phyloP scores from a whole-genome alignment of 768 basidiomycete species.

The Amylocystis lapponica region DNA sequence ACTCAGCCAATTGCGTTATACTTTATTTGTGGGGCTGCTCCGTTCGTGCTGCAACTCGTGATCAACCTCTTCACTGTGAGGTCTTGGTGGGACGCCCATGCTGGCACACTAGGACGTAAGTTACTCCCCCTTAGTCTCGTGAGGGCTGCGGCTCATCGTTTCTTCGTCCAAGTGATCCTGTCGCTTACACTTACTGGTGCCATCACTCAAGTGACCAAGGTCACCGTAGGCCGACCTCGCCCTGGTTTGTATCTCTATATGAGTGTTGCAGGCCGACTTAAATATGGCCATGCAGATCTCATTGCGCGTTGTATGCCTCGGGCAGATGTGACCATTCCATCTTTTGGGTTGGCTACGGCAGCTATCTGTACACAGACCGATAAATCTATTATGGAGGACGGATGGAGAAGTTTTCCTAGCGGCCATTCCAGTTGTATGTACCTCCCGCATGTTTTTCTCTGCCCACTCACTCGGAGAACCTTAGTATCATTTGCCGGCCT shows the following conservation, averaged over 20 bases:
- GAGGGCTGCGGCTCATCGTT: too few species aligned
- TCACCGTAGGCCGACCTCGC: slow-evolving; percentile 85
- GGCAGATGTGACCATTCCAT: slow-evolving; percentile 56
- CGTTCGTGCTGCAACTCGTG: slow-evolving; percentile 60
- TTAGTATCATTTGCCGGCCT: slow-evolving; percentile 91
- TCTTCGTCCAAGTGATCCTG: slow-evolving; percentile 51
- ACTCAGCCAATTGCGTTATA: slow-evolving; percentile 18
- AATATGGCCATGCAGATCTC: slow-evolving; percentile 38
- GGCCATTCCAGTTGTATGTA: slow-evolving; percentile 82
- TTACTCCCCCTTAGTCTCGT: not conserved
- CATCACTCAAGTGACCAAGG: slow-evolving; percentile 80
- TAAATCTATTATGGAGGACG: slow-evolving; percentile 57
- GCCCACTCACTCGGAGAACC: slow-evolving; percentile 1
- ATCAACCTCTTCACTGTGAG: slow-evolving; percentile 69
- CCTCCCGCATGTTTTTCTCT: not conserved
- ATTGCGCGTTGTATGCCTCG: slow-evolving; percentile 68
- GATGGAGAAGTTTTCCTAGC: slow-evolving; percentile 89
- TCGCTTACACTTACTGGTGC: slow-evolving; percentile 71
- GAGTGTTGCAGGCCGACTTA: not conserved
- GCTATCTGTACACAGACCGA: slow-evolving; percentile 77
- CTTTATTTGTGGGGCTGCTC: slow-evolving; percentile 51
- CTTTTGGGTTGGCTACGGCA: slow-evolving; percentile 68
- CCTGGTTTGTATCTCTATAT: slow-evolving; percentile 46
- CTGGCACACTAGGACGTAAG: slow-evolving; percentile 46
- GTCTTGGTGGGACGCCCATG: slow-evolving; percentile 90